Base-by-base conservation (phyloP, 805 yeast species). In the Lipomyces japonicus region DNA sequence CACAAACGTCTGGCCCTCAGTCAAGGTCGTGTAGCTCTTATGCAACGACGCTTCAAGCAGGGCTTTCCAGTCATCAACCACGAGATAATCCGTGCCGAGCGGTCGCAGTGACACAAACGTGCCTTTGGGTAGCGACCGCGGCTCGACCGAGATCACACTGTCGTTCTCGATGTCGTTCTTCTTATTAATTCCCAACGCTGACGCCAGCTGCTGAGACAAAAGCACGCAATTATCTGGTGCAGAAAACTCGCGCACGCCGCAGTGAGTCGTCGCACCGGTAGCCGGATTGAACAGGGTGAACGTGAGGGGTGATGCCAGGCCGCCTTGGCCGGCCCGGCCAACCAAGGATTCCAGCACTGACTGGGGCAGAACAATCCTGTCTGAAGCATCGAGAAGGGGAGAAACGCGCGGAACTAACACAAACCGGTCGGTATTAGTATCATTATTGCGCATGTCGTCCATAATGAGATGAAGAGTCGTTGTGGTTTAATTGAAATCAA, bases 21-120 rank as follows among this genome's bases (percentile, higher is more conserved):
- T 69, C 30, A 80, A 65, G 0, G 78, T 73, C 0, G 84, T 78
- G 53, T 75, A 78, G 40, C 68, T 68, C n/a, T 67, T 55, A 42
- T 75, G 74, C n/a, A 80, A 64, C 48, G 72, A 70, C 7, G 75
- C 66, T 58, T 80, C 84, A 30, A 80, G 66, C 51, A 77, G 69
- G 57, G 70, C 72, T 59, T 78, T 78, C 80, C 82, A 79, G 64
- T 77, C 79, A 16, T 61, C 61, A n/a, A 61, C 61, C 22, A 52
- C 32, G 36, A 61, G 44, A 49, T 59, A 42, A 10, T 51, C 45
- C 12, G 46, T 66, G 43, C 72, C 76, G 10, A 65, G 55, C 0
- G 80, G 78, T 46, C 70, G 71, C 32, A 79, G 57, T 5, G 66
- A 66, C 39, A 80, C 67, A 5, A 65, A 65, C 0, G 77, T 65